phyloP scores from a whole-genome alignment of 176 grass and related monocot genomes.

The Aegilops tauschii region DNA sequence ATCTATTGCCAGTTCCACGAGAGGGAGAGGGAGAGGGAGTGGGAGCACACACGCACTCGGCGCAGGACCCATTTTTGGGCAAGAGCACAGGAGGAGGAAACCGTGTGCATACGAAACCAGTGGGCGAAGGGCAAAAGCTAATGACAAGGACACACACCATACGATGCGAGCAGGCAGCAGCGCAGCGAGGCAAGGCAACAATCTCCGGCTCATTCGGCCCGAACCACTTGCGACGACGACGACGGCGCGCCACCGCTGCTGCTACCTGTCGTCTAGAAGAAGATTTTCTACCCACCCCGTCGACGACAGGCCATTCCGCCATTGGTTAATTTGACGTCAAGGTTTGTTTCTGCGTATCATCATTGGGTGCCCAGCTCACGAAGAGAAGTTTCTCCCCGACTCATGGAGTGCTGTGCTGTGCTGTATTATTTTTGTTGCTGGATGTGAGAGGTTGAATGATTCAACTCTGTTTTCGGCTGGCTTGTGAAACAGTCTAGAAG shows the following conservation, averaged over 20 bases:
- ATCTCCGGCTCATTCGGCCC: background rate
- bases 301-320: too few species aligned
- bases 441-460: background rate
- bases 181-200: background rate
- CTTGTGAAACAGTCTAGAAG: background rate
- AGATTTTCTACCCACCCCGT: background rate
- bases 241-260: background rate
- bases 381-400: background rate
- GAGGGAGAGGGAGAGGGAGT: too few species aligned
- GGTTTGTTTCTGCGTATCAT: too few species aligned
- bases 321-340: too few species aligned
- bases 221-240: constrained; percentile 3
- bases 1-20: background rate
- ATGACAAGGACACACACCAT: background rate
- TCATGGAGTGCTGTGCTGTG: background rate
- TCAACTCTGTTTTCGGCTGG: background rate
- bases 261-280: background rate
- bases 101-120: background rate
- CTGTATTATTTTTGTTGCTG: background rate
- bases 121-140: background rate
- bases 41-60: background rate
- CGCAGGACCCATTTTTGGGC: background rate
- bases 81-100: background rate
- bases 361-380: too few species aligned
- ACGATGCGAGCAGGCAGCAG: too few species aligned